Evolutionary conservation across 2,329 filamentous ascomycete genomes (phyloP).

Genomic region (Apiospora hydei): DNA sequence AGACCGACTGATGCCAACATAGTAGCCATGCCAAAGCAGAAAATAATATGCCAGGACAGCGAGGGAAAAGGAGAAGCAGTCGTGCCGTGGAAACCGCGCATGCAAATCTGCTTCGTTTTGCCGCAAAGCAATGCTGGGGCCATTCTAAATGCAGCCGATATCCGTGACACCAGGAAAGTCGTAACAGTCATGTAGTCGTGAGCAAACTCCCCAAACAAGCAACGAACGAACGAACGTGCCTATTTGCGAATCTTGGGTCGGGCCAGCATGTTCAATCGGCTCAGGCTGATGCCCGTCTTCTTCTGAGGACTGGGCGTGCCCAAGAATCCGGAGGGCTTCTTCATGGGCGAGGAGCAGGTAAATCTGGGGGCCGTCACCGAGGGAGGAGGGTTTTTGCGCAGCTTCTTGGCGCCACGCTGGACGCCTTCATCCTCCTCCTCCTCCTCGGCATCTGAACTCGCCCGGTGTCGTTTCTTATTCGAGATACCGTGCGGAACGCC

Average conservation of each 20-base stretch:
- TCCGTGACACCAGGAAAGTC: slow-evolving; percentile 11
- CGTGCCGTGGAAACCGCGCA: background rate
- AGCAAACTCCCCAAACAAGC: background rate
- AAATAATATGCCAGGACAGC: background rate
- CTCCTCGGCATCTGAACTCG: slow-evolving; percentile 63
- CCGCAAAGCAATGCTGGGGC: background rate
- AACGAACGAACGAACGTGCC: slow-evolving; percentile 20
- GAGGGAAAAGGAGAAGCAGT: background rate
- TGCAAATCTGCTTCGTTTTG: background rate
- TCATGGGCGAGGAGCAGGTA: slow-evolving; percentile 45
- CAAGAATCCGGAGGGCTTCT: slow-evolving; percentile 35
- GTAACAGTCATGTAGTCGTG: slow-evolving; percentile 11
- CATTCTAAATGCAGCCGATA: background rate
- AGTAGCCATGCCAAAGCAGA: background rate
- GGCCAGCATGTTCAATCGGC: slow-evolving; percentile 67
- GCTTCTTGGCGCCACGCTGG: slow-evolving; percentile 64
- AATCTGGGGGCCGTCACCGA: slow-evolving; percentile 60
- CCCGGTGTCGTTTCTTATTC: slow-evolving; percentile 72
- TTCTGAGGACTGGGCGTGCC: slow-evolving; percentile 55
- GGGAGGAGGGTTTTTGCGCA: slow-evolving; percentile 55
- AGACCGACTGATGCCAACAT: background rate
- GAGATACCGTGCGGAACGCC: slow-evolving; percentile 67
- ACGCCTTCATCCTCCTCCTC: slow-evolving; percentile 53
- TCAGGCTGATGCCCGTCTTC: slow-evolving; percentile 62
- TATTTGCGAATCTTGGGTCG: slow-evolving; percentile 64